Percentiles rank a stretch among this genome's conserved stretches.
Conservation (phyloP, 2,329 filamentous ascomycete species). For the Zymoseptoria pseudotritici region DNA sequence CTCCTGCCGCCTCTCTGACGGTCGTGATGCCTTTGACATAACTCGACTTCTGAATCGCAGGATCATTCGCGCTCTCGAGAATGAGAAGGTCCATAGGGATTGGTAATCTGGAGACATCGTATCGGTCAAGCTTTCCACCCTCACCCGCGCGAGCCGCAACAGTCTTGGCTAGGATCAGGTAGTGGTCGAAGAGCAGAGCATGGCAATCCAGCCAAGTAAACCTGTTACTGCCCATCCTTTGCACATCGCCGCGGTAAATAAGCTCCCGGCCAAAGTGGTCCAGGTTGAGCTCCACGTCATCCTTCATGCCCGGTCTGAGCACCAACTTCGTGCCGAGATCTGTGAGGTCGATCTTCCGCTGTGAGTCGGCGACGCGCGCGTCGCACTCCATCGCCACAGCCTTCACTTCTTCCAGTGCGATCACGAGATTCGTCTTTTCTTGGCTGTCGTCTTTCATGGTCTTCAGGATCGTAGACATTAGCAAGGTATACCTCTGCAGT, state of each 20-base stretch:
- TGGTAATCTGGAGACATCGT: conserved; percentile 88
- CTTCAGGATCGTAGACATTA: conserved; percentile 75
- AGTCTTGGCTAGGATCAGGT: conserved; percentile 79
- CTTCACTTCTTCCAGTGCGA: conserved; percentile 87
- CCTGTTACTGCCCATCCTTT: conserved; percentile 78
- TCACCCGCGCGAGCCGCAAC: conserved; percentile 61
- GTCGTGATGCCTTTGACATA: conserved; percentile 64
- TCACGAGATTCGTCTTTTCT: conserved; percentile 76
- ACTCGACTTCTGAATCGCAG: conserved; percentile 69
- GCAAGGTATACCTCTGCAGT: conserved; percentile 79
- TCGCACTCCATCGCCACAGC: conserved; percentile 86
- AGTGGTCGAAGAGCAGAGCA: conserved; percentile 91
- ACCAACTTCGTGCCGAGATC: conserved; percentile 79
- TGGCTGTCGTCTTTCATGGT: conserved; percentile 78
- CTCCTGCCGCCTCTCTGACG: conserved; percentile 49
- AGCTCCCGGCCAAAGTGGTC: conserved; percentile 90
- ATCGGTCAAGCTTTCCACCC: conserved; percentile 68
- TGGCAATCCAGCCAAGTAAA: conserved; percentile 94
- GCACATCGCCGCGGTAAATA: conserved; percentile 80
- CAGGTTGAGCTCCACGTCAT: conserved; percentile 73
- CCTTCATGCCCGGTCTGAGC: conserved; percentile 78
- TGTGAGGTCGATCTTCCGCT: conserved; percentile 80
- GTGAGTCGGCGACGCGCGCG: conserved; percentile 82
- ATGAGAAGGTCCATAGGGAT: conserved; percentile 96
- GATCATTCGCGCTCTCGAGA: conserved; percentile 85